These are phyloP conservation scores for Tuctoria greenei DNA, from an alignment of 176 grass and related monocot species.

Conservation along the genomic window DNA sequence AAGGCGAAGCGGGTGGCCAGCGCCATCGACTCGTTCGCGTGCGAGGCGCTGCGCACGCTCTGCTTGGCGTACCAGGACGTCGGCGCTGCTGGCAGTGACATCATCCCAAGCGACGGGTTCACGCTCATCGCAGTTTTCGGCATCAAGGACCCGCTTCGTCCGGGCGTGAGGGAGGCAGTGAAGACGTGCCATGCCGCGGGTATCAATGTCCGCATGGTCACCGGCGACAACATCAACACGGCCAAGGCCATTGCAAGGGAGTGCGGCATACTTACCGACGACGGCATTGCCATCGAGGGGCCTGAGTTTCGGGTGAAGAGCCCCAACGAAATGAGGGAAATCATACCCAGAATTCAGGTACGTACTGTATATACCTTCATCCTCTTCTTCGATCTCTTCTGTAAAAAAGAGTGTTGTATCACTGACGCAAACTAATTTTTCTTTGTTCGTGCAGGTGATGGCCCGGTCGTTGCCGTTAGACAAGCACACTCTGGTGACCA, in stretches of 20 bases:
- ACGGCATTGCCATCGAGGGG: constrained; percentile 85
- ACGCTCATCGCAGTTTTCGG: constrained; percentile 83
- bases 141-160: constrained; percentile 88
- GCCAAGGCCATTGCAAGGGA: constrained; percentile 91
- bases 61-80: constrained; percentile 95
- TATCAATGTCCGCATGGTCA: constrained; percentile 93
- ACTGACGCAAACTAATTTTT: no score
- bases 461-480: constrained; percentile 85
- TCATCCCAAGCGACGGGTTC: constrained; percentile 69
- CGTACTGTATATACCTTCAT: background rate
- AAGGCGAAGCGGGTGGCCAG: constrained; percentile 45
- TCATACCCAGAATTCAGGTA: constrained; percentile 94
- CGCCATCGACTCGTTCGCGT: constrained; percentile 70
- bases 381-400: background rate
- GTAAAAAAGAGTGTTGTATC: background rate
- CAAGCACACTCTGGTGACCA: constrained; percentile 88
- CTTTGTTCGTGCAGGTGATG: constrained; percentile 68
- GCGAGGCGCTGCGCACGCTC: constrained; percentile 87
- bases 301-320: constrained; percentile 71
- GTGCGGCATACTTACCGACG: constrained; percentile 84
- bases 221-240: constrained; percentile 93
- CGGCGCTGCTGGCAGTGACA: constrained; percentile 29
- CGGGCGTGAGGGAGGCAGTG: constrained; percentile 82
- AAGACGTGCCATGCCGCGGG: constrained; percentile 68
- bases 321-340: constrained; percentile 74